Evolutionary conservation across 176 grass and related monocot genomes (phyloP).

Genomic region (bread wheat (Triticum aestivum)): DNA sequence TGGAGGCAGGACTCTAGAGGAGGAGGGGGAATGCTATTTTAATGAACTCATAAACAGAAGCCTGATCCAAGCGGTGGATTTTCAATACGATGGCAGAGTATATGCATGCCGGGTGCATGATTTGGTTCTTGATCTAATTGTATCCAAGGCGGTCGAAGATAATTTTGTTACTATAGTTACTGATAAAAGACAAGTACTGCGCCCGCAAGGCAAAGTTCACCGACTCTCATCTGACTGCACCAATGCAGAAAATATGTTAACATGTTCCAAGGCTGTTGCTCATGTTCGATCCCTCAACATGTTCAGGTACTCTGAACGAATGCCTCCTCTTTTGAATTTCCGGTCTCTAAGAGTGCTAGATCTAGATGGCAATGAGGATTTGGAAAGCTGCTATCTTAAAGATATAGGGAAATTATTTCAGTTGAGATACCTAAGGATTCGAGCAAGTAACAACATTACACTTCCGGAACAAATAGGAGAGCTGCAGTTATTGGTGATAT

Average conservation of each 20-base stretch:
- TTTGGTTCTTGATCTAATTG: constrained; percentile 50
- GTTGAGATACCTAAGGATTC: constrained; percentile 41
- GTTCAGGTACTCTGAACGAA: constrained; percentile 27
- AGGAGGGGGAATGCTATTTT: constrained; percentile 57
- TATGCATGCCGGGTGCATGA: constrained; percentile 40
- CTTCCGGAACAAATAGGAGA: constrained; percentile 46
- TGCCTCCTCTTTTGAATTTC: constrained; percentile 32
- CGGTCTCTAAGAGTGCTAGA: constrained; percentile 34
- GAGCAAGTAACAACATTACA: constrained; percentile 14
- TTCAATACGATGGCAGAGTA: constrained; percentile 25
- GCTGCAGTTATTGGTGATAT: constrained; percentile 20
- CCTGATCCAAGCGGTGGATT: constrained; percentile 37
- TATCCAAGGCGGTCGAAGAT: constrained; percentile 34
- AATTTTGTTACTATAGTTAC: constrained; percentile 34
- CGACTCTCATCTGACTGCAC: constrained; percentile 29
- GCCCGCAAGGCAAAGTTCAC: constrained; percentile 16
- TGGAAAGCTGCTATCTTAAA: constrained; percentile 37
- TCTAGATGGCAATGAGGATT: constrained; percentile 38
- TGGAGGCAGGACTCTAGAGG: constrained; percentile 21
- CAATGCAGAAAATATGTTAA: neutral
- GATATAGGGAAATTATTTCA: constrained; percentile 32
- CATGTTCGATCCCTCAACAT: constrained; percentile 45
- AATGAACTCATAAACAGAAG: constrained; percentile 69
- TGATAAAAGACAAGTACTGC: constrained; percentile 1
- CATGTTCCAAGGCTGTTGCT: constrained; percentile 19